phyloP scores from a whole-genome alignment of 257 asterid species.

The Thymus mandschuricus region DNA sequence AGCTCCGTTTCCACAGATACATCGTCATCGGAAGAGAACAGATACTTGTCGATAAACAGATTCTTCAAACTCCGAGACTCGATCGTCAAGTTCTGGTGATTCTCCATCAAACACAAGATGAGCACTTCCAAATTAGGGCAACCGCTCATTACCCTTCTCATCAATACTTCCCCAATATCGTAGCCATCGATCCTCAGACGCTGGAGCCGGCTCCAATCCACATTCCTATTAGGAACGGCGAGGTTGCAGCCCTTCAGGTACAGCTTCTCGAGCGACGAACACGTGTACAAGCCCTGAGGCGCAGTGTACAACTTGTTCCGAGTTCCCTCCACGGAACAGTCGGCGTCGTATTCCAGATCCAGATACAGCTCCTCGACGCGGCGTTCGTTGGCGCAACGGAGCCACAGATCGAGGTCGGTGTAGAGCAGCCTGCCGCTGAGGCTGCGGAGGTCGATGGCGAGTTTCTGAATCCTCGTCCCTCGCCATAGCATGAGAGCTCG shows the following conservation, averaged over 20 bases:
- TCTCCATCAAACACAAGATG: neutral
- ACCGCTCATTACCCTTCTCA: neutral
- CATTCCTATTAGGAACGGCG: neutral
- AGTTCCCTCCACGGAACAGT: neutral
- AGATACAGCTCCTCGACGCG: neutral
- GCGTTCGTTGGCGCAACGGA: neutral
- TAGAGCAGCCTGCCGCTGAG: too few species aligned
- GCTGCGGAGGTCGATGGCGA: neutral
- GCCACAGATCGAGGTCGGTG: neutral
- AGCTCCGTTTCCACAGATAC: neutral
- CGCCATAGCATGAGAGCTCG: neutral
- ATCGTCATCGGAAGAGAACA: neutral
- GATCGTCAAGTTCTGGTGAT: neutral
- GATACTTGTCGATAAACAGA: neutral
- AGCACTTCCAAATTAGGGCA: constrained; percentile 3
- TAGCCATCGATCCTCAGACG: neutral
- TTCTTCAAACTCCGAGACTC: neutral
- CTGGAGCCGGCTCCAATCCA: neutral
- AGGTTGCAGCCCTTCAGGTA: neutral
- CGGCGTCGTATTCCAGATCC: neutral
- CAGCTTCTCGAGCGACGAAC: neutral
- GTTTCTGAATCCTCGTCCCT: neutral
- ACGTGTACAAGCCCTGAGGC: neutral
- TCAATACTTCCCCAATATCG: neutral
- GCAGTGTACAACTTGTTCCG: neutral